phyloP scores from a whole-genome alignment of 2,329 filamentous ascomycete genomes.

The Penicillium oxalicum region DNA sequence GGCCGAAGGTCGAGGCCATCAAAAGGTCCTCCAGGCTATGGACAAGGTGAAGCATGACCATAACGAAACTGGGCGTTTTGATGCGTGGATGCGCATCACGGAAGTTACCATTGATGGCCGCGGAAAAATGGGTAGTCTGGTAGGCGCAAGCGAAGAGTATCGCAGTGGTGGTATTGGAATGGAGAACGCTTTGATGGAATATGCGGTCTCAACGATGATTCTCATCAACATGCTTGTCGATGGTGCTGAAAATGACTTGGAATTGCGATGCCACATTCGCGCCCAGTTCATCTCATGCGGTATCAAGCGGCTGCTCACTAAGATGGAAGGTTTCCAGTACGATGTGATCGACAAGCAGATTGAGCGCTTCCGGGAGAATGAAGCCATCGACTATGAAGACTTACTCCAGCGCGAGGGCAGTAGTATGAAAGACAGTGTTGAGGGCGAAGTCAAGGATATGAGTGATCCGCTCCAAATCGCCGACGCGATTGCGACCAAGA shows the following conservation, averaged over 20 bases:
- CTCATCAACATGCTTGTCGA: conserved; percentile 96
- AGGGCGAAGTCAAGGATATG: conserved; percentile 83
- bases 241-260: conserved; percentile 79
- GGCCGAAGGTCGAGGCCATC: conserved; percentile 79
- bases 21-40: conserved; percentile 88
- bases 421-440: conserved; percentile 81
- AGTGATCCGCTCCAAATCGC: conserved; percentile 90
- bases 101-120: conserved; percentile 95
- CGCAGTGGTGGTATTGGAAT: conserved; percentile 94
- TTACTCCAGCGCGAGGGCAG: conserved; percentile 86
- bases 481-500: conserved; percentile 81
- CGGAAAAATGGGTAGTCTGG: conserved; percentile 97
- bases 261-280: conserved; percentile 86
- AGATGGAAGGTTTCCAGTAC: conserved; percentile 98
- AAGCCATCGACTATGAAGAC: conserved; percentile 97
- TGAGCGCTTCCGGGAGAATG: conserved; percentile 85
- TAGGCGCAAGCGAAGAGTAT: conserved; percentile 93
- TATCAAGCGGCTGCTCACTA: conserved; percentile 85
- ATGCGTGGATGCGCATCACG: conserved; percentile 97
- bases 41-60: conserved; percentile 84
- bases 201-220: conserved; percentile 88
- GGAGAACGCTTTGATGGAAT: conserved; percentile 99
- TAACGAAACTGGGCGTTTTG: conserved; percentile 90
- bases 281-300: conserved; percentile 95
- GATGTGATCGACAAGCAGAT: conserved; percentile 98